Evolutionary conservation across 768 basidiomycete genomes (phyloP).

Genomic region (Macrolepiota dolichaula): DNA sequence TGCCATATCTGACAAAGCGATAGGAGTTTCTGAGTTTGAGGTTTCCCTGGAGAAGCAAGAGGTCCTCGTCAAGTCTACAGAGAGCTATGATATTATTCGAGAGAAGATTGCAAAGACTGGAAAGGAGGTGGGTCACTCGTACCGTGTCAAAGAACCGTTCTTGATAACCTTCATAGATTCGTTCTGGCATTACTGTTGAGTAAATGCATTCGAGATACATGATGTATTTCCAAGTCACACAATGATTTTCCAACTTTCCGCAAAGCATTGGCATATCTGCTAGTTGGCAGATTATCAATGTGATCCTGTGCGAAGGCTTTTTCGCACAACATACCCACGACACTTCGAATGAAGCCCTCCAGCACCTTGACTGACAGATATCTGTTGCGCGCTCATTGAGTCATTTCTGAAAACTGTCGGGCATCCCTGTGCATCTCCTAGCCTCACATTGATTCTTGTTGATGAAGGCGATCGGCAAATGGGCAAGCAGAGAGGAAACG

Average conservation of each 20-base stretch:
- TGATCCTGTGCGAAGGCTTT: too few species aligned
- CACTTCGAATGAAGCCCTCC: neutral
- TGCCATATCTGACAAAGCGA: neutral
- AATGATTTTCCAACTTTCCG: neutral
- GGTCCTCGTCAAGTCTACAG: constrained; percentile 62
- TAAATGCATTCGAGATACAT: constrained; percentile 17
- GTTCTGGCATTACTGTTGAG: constrained; percentile 45
- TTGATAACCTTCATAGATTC: constrained; percentile 17
- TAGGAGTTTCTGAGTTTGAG: constrained; percentile 54
- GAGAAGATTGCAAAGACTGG: constrained; percentile 89
- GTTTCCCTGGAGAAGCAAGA: constrained; percentile 69
- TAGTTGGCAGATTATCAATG: neutral
- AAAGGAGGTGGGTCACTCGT: constrained; percentile 59
- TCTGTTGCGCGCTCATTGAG: neutral
- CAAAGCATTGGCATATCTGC: neutral
- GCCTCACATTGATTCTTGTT: neutral
- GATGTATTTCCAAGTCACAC: neutral
- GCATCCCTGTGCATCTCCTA: too few species aligned
- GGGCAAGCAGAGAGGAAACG: too few species aligned
- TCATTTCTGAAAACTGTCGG: too few species aligned
- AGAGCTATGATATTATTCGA: constrained; percentile 61
- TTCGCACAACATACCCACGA: too few species aligned
- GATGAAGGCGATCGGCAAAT: too few species aligned
- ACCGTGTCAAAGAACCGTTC: neutral
- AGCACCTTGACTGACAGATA: neutral